Base-by-base conservation (phyloP, 2,329 filamentous ascomycete genomes). In the Aschersonia sp. region DNA sequence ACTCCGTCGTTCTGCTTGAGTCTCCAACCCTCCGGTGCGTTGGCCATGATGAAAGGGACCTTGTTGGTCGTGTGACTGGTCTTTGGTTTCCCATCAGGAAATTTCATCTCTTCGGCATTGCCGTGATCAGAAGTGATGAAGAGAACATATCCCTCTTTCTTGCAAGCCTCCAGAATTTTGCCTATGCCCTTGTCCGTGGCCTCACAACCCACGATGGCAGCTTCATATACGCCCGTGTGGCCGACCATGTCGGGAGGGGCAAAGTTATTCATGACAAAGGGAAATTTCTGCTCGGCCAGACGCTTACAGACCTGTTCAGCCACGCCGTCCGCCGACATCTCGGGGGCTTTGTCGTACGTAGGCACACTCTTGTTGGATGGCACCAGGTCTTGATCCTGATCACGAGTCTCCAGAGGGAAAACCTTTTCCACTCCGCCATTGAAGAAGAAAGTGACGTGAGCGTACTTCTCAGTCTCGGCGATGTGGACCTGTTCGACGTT, bases 211-310 rank as follows among this genome's bases (percentile, higher is more conserved):
- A 92, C 63, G 53, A 98, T 82, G 49, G 92, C 92, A 31, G 92
- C 91, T 59, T 97, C 84, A 70, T 97, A 97, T 51, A 95, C 89
- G 62, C 92, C 92, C 9, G 92, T 98, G 73, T 98, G 92, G 57
- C 92, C 92, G 55, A 98, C 92, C 92, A 98, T 98, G 71, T 98
- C 92, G 20, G 92, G 92, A 42, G 92, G 92, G 42, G 92, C 92
- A 69, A 98, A 97, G 80, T 98, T 98, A 82, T 97, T 96, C 92
- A 98, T 98, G 67, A 98, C 75, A 63, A 98, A 97, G 62, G 92
- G 89, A 70, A 89, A 96, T 62, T 85, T 81, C 61, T 84, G 80
- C 66, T 94, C 87, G 30, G 67, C 78, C 55, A 98, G 83, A 50
- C 89, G 82, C 75, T 96, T 92, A 65, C 73, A 79, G 51, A 95